Conservation (phyloP, 2,329 filamentous ascomycete species). For the Alternaria postmessia region DNA sequence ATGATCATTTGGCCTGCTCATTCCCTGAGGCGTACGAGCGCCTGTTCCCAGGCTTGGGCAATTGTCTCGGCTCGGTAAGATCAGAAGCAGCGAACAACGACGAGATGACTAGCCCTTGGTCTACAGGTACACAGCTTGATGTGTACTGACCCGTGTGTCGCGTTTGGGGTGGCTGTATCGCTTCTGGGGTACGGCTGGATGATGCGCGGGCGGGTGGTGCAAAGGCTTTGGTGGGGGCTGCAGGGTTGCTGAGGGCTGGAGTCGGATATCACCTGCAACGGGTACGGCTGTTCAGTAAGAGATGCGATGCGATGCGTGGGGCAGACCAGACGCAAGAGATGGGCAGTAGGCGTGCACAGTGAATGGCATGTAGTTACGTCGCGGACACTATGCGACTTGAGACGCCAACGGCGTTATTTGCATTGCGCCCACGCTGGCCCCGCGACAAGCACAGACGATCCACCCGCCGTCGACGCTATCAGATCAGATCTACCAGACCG, state of each 20-base stretch:
- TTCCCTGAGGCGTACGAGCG: constrained; percentile 45
- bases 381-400: constrained; percentile 20
- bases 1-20: constrained; percentile 53
- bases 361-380: constrained; percentile 12
- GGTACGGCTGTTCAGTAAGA: constrained; percentile 5
- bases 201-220: constrained; percentile 23
- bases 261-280: constrained; percentile 22
- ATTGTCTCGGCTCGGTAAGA: constrained; percentile 25
- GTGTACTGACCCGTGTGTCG: constrained; percentile 14
- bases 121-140: constrained; percentile 14
- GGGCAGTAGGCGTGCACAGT: constrained; percentile 10
- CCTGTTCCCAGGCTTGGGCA: constrained; percentile 34
- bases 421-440: constrained; percentile 27
- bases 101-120: constrained; percentile 11
- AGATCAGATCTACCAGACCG: constrained; percentile 14
- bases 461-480: constrained; percentile 21
- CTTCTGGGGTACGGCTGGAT: constrained; percentile 12
- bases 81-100: constrained; percentile 18
- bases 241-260: constrained; percentile 11
- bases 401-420: constrained; percentile 28
- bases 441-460: constrained; percentile 29
- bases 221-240: constrained; percentile 23
- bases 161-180: constrained; percentile 11
- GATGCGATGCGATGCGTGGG: constrained; percentile 17
- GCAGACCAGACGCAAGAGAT: constrained; percentile 1